Evolutionary conservation across 164 flowering plant genomes (phyloP), one percentile per base, ranked within the genome.

Genomic region (Macadamia integrifolia): DNA sequence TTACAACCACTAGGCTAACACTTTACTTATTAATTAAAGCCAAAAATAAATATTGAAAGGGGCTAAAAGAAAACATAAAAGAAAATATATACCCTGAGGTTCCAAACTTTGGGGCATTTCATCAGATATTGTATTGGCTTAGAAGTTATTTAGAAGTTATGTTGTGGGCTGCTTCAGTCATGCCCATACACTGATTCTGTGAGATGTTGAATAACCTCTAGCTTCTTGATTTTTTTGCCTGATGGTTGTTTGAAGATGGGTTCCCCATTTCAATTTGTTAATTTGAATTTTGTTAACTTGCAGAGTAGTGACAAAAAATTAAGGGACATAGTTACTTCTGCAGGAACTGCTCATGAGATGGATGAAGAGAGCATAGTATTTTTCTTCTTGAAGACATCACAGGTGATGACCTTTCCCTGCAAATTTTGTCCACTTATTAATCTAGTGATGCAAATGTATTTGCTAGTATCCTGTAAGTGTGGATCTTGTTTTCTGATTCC

Each of bases 351-450:
- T 72, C 70, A 76, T 65, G 64, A 72, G 67, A 61, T 76, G 62
- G 75, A 72, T 44, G 78, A 76, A 56, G 72, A 61, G 28, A 65
- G 59, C 7, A 28, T 72, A 28, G 40, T 76, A 57, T 17, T 58
- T 29, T 57, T 76, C 18, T 60, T 76, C 23, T 32, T 76, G 55
- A 72, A 69, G 69, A 72, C 70, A 46, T 76, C 78, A 46, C 66
- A 72, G 42, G 78, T 76, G 66, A 72, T 61, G 31, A 62, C 9
- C 52, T 14, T 71, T 50, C 35, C 58, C 11, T n/a, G 59, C 17
- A 11, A 13, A 32, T 31, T 59, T 23, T 18, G 42, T 40, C 43
- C 66, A 23, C 40, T 6, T 29, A 46, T 50, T 23, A 52, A 59
- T 30, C n/a, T 17, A 50, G 40, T 42, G 40, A 35, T 35, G 40